These are phyloP conservation scores for Potentilla sterilis DNA, from an alignment of 306 rosid genomes.

Conservation along the genomic window DNA sequence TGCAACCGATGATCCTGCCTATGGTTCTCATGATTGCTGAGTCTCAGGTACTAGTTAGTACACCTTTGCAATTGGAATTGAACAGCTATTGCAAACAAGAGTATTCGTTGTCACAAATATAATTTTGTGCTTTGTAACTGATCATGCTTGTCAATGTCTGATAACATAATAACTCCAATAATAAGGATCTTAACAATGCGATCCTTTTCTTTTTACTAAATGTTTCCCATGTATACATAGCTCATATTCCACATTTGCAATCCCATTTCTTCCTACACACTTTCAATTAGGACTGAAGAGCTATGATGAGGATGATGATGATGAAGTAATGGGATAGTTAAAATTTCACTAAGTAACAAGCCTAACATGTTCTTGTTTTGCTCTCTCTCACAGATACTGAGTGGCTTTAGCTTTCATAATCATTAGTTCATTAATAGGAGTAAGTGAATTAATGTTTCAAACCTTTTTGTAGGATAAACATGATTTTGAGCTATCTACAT, in stretches of 20 bases:
- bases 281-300: not conserved
- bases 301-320: not conserved
- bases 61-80: not conserved
- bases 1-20: conserved; percentile 98
- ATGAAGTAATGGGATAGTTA: not conserved
- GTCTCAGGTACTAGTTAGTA: conserved; percentile 70
- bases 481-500: conserved; percentile 91
- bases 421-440: not conserved
- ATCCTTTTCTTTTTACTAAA: not conserved
- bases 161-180: not conserved
- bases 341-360: not conserved
- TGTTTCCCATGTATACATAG: not conserved
- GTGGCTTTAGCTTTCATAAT: not conserved
- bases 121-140: not conserved
- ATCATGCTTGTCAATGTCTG: not conserved
- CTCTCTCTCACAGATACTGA: not conserved
- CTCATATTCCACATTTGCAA: not conserved
- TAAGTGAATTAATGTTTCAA: conserved; percentile 8
- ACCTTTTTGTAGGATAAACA: conserved; percentile 64
- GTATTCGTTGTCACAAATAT: not conserved
- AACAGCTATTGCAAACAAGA: not conserved
- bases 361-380: not conserved
- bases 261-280: not conserved
- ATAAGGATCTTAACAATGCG: not conserved
- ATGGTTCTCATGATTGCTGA: conserved; percentile 98